Conservation (phyloP, 208 protist species). For the Leishmania braziliensis region DNA sequence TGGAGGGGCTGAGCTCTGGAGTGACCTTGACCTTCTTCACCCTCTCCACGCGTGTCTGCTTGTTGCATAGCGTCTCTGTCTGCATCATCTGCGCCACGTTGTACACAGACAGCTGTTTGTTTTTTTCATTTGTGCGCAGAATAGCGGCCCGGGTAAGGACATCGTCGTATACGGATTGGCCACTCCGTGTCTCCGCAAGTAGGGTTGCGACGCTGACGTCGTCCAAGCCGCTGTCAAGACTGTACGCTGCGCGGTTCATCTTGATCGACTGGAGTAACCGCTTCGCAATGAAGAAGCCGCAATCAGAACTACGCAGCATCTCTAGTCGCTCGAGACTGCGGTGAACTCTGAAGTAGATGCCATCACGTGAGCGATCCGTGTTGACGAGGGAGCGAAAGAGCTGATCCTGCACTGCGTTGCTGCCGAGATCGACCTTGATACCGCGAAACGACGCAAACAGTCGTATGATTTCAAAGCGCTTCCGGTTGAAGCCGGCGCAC, state of each 20-base stretch:
- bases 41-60: background rate
- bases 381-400: conserved; percentile 57
- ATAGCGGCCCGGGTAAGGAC: conserved; percentile 52
- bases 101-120: conserved; percentile 25
- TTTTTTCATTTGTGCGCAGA: conserved; percentile 41
- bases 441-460: conserved; percentile 66
- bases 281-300: conserved; percentile 38
- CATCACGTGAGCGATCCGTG: conserved; percentile 60
- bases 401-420: conserved; percentile 17
- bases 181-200: conserved; percentile 59
- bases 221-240: conserved; percentile 37
- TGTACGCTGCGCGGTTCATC: conserved; percentile 50
- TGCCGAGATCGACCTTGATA: conserved; percentile 31
- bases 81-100: conserved; percentile 6
- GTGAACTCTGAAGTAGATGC: conserved; percentile 56
- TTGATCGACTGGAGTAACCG: conserved; percentile 3
- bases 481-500: conserved; percentile 45
- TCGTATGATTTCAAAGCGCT: conserved; percentile 67
- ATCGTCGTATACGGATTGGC: conserved; percentile 81
- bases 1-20: background rate
- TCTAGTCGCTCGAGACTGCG: conserved; percentile 49
- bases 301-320: conserved; percentile 65
- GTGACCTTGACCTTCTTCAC: background rate
- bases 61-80: background rate
- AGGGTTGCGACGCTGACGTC: conserved; percentile 65